These are phyloP conservation scores for Ophiocordyceps australis DNA, from an alignment of 2,329 filamentous ascomycete genomes.

Conservation along the genomic window DNA sequence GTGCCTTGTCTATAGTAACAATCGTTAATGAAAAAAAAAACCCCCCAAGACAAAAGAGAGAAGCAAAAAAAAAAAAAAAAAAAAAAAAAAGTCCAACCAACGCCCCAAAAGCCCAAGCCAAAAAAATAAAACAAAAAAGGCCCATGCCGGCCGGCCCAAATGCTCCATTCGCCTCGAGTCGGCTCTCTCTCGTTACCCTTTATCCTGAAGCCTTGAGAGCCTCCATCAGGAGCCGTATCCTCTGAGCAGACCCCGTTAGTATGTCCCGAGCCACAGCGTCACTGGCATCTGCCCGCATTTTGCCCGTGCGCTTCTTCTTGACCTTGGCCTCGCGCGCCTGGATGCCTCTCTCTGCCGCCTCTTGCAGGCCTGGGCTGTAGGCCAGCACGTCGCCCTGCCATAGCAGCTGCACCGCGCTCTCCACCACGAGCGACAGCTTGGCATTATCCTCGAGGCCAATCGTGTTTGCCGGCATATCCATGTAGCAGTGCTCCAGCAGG, in stretches of 20 bases:
- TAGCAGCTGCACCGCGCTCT: slow-evolving; percentile 40
- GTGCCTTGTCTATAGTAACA: too few species aligned
- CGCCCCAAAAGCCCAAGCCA: background rate
- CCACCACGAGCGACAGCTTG: slow-evolving; percentile 51
- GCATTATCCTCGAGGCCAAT: slow-evolving; percentile 48
- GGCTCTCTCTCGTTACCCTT: too few species aligned
- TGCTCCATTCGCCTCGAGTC: too few species aligned
- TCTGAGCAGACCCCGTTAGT: slow-evolving; percentile 23
- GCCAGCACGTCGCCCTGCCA: slow-evolving; percentile 15
- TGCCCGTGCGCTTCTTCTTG: slow-evolving; percentile 19
- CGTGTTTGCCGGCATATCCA: slow-evolving; percentile 46
- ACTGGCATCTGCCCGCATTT: slow-evolving; percentile 11
- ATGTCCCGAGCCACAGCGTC: slow-evolving; percentile 23
- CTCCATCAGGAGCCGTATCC: slow-evolving; percentile 21
- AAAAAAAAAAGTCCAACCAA: slow-evolving; percentile 2
- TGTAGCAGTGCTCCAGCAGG: slow-evolving; percentile 39
- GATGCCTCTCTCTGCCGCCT: slow-evolving; percentile 26
- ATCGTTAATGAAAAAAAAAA: too few species aligned
- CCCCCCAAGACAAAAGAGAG: background rate
- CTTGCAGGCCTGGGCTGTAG: slow-evolving; percentile 17
- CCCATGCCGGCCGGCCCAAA: slow-evolving; percentile 5
- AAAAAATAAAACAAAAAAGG: slow-evolving; percentile 1
- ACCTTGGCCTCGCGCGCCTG: slow-evolving; percentile 27
- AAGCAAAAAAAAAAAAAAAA: background rate
- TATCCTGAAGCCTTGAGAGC: slow-evolving; percentile 11